Evolutionary conservation across 2,329 filamentous ascomycete species (phyloP).

Genomic region (Fusarium concolor): DNA sequence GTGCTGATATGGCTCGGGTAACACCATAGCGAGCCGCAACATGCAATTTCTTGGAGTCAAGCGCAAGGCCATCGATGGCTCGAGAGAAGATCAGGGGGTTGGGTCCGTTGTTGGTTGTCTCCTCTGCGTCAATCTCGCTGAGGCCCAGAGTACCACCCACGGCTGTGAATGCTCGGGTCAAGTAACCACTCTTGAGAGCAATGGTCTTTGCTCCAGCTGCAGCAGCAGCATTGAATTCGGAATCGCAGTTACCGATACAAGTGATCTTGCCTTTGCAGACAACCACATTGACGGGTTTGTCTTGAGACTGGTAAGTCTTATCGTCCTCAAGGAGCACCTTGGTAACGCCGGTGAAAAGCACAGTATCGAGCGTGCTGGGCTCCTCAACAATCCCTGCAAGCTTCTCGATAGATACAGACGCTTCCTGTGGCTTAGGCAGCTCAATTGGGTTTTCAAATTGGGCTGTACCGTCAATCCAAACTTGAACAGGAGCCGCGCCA

Average conservation of each 20-base stretch:
- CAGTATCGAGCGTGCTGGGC: constrained; percentile 51
- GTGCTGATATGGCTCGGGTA: constrained; percentile 69
- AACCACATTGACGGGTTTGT: constrained; percentile 59
- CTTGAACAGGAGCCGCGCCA: constrained; percentile 69
- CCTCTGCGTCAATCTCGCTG: constrained; percentile 71
- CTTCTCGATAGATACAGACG: constrained; percentile 54
- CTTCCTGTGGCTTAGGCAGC: constrained; percentile 61
- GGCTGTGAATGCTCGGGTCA: constrained; percentile 70
- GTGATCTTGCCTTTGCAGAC: constrained; percentile 64
- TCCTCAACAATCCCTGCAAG: constrained; percentile 58
- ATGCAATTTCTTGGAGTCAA: constrained; percentile 67
- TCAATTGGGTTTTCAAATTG: constrained; percentile 66
- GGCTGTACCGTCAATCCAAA: constrained; percentile 71
- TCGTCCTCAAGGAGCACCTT: constrained; percentile 62
- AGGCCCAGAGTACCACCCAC: constrained; percentile 71
- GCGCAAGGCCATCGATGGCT: constrained; percentile 66
- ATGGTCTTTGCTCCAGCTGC: constrained; percentile 54
- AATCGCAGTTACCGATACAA: constrained; percentile 66
- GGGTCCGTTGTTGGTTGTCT: constrained; percentile 63
- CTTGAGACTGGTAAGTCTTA: constrained; percentile 50
- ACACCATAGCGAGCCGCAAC: constrained; percentile 67
- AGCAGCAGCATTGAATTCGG: constrained; percentile 56
- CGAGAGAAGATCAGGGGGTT: constrained; percentile 64
- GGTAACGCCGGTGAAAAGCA: constrained; percentile 68
- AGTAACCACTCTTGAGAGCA: constrained; percentile 66